A percentile compares a stretch with the other conserved stretches of the same genome.
Conservation (phyloP, 257 asterid genomes). For the Nicotiana benthamiana region DNA sequence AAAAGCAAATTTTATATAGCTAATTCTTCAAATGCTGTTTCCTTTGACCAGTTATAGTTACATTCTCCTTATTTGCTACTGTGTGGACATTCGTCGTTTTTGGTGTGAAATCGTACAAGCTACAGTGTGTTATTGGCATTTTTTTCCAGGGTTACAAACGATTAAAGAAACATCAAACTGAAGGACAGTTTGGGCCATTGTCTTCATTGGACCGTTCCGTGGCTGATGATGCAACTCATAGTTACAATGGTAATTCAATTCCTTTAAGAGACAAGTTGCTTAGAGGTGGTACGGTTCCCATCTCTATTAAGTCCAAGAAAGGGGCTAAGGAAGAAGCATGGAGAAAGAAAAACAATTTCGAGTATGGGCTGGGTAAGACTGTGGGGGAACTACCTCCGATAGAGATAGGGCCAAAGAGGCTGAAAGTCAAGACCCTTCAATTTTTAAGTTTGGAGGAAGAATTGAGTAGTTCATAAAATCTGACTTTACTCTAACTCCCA, state of each 20-base stretch:
- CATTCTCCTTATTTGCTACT: background rate
- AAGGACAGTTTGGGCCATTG: background rate
- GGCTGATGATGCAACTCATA: conserved; percentile 4
- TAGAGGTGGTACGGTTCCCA: background rate
- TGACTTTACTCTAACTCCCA: background rate
- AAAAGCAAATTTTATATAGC: background rate
- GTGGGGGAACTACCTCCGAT: conserved; percentile 10
- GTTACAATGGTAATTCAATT: background rate
- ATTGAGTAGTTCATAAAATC: background rate
- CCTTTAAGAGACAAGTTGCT: background rate
- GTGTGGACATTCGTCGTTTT: background rate
- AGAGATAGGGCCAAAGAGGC: conserved; percentile 15
- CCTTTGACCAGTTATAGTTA: background rate
- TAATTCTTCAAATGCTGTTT: background rate
- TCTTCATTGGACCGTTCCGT: background rate
- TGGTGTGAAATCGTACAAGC: background rate
- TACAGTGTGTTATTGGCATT: background rate
- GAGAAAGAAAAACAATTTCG: background rate
- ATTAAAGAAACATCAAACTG: conserved; percentile 6
- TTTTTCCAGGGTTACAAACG: conserved; percentile 10
- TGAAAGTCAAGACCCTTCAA: conserved; percentile 13
- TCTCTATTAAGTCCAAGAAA: conserved; percentile 2
- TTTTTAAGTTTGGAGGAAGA: conserved; percentile 4
- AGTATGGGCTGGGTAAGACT: conserved; percentile 1
- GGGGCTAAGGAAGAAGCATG: background rate